phyloP scores from a whole-genome alignment of 192 early-diverging fungal species.

The Coemansia sp. region DNA sequence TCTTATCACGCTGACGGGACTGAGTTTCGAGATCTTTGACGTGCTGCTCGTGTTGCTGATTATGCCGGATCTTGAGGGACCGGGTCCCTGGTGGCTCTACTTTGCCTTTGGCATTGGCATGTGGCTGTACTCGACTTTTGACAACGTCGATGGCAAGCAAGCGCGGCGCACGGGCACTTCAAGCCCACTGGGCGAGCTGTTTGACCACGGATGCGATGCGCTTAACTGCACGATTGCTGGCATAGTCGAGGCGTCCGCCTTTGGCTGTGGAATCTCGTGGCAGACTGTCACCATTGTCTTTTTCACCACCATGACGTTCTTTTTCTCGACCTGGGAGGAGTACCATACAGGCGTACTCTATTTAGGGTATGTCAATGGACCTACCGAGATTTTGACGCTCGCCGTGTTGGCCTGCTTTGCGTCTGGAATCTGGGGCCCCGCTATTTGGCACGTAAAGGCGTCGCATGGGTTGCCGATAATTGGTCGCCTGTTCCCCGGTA shows the following conservation, averaged over 20 bases:
- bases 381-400: slow-evolving; percentile 81
- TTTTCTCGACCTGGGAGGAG: slow-evolving; percentile 88
- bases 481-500: slow-evolving; percentile 45
- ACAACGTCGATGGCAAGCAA: slow-evolving; percentile 88
- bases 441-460: slow-evolving; percentile 53
- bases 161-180: slow-evolving; percentile 78
- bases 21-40: slow-evolving; percentile 78
- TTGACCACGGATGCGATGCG: slow-evolving; percentile 88
- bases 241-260: slow-evolving; percentile 73
- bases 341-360: slow-evolving; percentile 88
- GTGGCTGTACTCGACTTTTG: slow-evolving; percentile 90
- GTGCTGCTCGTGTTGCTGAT: slow-evolving; percentile 71
- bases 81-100: slow-evolving; percentile 74
- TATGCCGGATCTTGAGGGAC: slow-evolving; percentile 70
- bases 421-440: slow-evolving; percentile 70
- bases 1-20: slow-evolving; percentile 80
- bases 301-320: slow-evolving; percentile 76
- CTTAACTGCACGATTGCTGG: slow-evolving; percentile 80
- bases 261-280: slow-evolving; percentile 75
- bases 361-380: slow-evolving; percentile 83
- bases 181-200: slow-evolving; percentile 82
- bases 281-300: slow-evolving; percentile 65
- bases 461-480: slow-evolving; percentile 42
- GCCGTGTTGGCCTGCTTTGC: slow-evolving; percentile 68
- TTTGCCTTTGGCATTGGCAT: slow-evolving; percentile 77